Conservation (phyloP, 2,329 filamentous ascomycete genomes). For the Aspergillus puulaauensis region DNA sequence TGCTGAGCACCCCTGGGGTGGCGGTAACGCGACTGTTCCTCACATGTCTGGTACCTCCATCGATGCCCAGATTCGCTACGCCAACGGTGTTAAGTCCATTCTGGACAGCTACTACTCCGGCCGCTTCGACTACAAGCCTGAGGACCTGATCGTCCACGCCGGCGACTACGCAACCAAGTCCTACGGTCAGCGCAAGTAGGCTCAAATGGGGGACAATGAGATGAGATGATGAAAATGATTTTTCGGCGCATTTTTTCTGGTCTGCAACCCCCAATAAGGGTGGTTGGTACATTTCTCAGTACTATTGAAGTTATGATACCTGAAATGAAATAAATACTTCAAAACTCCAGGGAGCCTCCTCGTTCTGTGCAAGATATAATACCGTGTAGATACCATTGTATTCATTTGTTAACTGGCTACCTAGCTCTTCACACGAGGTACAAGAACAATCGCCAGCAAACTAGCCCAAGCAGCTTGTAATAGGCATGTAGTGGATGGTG, state of each 20-base stretch:
- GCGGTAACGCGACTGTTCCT: constrained; percentile 97
- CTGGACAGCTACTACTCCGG: constrained; percentile 88
- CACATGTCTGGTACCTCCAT: constrained; percentile 99
- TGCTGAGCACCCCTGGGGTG: constrained; percentile 91
- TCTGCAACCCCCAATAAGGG: not conserved
- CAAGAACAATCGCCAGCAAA: not conserved
- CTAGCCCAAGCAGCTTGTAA: not conserved
- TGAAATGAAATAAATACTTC: constrained; percentile 15
- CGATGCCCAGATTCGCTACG: constrained; percentile 92
- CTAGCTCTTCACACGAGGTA: no score
- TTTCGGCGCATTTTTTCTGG: constrained; percentile 14
- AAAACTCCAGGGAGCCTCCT: not conserved
- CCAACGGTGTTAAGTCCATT: constrained; percentile 83
- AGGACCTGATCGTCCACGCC: constrained; percentile 86
- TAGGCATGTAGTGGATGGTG: not conserved
- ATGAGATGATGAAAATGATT: constrained; percentile 15
- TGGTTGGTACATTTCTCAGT: not conserved
- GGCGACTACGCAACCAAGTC: constrained; percentile 95
- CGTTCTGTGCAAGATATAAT: not conserved
- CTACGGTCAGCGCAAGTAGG: constrained; percentile 69
- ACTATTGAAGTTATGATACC: constrained; percentile 18
- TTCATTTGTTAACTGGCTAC: not conserved
- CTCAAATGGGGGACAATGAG: not conserved
- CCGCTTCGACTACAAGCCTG: constrained; percentile 78
- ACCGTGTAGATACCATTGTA: not conserved